Evolutionary conservation across 78 protist genomes (phyloP), one percentile per base, ranked within the genome.

Genomic region (Dictyostelium purpureum): DNA sequence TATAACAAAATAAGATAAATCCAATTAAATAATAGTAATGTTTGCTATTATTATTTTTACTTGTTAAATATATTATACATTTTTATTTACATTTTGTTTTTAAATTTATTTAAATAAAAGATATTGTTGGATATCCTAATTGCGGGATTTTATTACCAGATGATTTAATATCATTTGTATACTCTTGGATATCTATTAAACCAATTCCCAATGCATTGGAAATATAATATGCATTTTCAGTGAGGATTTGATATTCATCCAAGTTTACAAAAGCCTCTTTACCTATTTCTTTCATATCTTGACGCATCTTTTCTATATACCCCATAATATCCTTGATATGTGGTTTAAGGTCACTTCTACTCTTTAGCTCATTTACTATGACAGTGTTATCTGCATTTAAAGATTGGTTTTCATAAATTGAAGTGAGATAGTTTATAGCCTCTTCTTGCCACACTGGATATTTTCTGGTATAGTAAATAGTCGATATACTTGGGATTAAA

Each of bases 361-460:
- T 45, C 40, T 59, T 59, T 10, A 85, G 57, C 26, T 85, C 92
- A 35, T 73, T 76, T 14, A 56, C 24, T 24, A 85, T 85, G 11
- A 74, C n/a, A 59, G 21, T 37, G 42, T 57, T 57, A n/a, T 70
- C 82, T 66, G 71, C 73, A 49, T 75, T 70, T 61, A 85, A 70
- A 9, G 83, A 47, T 26, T 73, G 54, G 19, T 52, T 76, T 1
- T 85, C 47, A 33, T 85, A 85, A 76, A 85, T 73, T 10, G 80
- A 24, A 2, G 42, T 47, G 45, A 85, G 92, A 26, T 73, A 85
- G 70, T 26, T n/a, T 33, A 85, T 33, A 6, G 54, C 57, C 31
- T 73, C 56, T 18, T 47, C 21, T 61, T 85, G 78, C 92, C 92
- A 85, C 66, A 73, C 56, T 54, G 94, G 94, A 67, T 51, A 90